Base-by-base conservation (phyloP, 1,284 basidiomycete genomes). In the Cutaneotrichosporon dermatis region DNA sequence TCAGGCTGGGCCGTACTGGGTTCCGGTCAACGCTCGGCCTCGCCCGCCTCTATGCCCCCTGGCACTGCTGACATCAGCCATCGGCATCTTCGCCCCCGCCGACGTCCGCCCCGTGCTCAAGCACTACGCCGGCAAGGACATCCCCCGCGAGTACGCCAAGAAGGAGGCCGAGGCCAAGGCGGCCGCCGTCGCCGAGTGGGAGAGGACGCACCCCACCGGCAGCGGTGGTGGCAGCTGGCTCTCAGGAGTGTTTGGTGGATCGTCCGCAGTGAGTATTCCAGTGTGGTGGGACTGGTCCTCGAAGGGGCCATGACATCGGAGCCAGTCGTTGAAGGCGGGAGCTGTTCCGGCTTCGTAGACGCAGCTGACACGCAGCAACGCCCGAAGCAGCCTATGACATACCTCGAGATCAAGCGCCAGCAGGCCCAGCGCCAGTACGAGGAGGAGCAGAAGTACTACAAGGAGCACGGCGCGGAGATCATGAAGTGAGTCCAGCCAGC, bases 41-140 rank as follows among this genome's bases (percentile, higher is more conserved):
- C n/a, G 25, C 25, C 25, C 25, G 25, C 25, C 25, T 25, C 25
- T 25, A 25, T 3, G n/a, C 25, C 25, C 25, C 25, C 25, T 25
- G 25, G 25, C 25, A 25, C 25, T 8, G 41, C 40, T 53, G 40
- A 42, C 51, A 12, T 36, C 67, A 94, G 92, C 91, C 6, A 88
- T 94, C 61, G 90, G 85, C 0, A 92, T 94, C 64, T 92, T 90
- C 79, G 86, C 86, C 61, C 86, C 89, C 0, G 75, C 81, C 43
- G 95, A 99, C 71, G 89, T 98, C 4, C 85, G 95, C 13, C 90
- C 88, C 0, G 89, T 97, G 51, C 79, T 98, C 48, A 80, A 88
- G 67, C 87, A 87, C 11, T 99, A 97, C 74, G 79, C 84, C 9
- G 92, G 87, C 54, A 92, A 92, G 75, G 85, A 98, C 70, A 90